Base-by-base conservation (phyloP, 495 filamentous ascomycete genomes). In the Daldinia grandis region DNA sequence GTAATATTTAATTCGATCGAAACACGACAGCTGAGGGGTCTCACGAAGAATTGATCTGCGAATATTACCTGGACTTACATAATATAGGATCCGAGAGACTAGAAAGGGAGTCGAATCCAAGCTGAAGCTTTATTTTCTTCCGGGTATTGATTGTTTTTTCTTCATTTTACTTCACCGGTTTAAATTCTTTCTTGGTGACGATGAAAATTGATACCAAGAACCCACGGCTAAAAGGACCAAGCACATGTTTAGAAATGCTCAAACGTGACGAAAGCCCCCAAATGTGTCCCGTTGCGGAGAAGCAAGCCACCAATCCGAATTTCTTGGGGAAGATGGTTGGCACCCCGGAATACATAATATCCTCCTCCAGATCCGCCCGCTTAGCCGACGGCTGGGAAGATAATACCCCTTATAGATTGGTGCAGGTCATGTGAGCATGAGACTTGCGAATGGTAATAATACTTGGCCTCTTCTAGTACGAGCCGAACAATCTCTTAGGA, bases 251-350 rank as follows among this genome's bases (percentile, higher is more conserved):
- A 25, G 44, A 50, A 21, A 24, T 14, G 44, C 4, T 12, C 5
- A 25, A 40, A 24, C 44, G 25, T 62, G 64, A 37, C 49, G 47
- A 61, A 30, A 38, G 28, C 35, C 54, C 38, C 56, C 15, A 60
- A 60, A 21, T 54, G 27, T n/a, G 49, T 30, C 35, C 31, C 5
- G 25, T 64, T 64, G 59, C 69, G 64, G 69, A 72, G 59, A 64
- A 72, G 25, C 19, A 38, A 58, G 58, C 68, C 62, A 66, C 59
- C 66, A 59, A 72, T 61, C 37, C 55, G 55, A 57, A 28, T 31
- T 72, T 62, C 61, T 42, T 57, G 68, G 64, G 64, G 69, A 61
- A 65, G 64, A 65, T 44, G 19, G 19, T 55, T 51, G 55, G 49
- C 47, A 33, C 69, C 57, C 69, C 69, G 61, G 60, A 35, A 35